phyloP scores from a whole-genome alignment of 805 yeast genomes.

The Brettanomyces sp. region DNA sequence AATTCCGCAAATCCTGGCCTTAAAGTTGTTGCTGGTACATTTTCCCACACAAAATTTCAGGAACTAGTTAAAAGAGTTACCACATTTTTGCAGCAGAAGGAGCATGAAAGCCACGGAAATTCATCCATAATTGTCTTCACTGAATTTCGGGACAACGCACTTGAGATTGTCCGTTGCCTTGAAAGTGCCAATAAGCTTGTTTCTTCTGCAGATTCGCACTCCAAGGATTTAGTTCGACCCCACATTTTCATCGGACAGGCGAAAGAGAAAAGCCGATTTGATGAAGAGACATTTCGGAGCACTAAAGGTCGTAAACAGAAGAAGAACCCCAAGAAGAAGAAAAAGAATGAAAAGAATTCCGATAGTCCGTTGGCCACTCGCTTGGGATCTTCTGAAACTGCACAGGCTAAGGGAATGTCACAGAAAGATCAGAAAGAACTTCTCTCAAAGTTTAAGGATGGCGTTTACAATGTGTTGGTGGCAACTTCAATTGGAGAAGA shows the following conservation, averaged over 20 bases:
- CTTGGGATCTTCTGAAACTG: constrained; percentile 61
- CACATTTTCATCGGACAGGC: constrained; percentile 93
- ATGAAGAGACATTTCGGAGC: constrained; percentile 39
- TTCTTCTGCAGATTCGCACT: constrained; percentile 11
- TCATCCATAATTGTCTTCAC: constrained; percentile 83
- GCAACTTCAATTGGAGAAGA: constrained; percentile 98
- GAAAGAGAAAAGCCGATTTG: constrained; percentile 59
- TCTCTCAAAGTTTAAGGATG: constrained; percentile 63
- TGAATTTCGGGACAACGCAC: constrained; percentile 81
- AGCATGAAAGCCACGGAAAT: constrained; percentile 18
- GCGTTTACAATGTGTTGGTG: constrained; percentile 69
- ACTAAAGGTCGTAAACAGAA: constrained; percentile 23
- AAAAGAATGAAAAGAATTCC: not conserved
- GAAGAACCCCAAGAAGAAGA: constrained; percentile 5
- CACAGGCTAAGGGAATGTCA: constrained; percentile 78
- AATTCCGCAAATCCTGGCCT: constrained; percentile 10
- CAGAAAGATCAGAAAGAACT: constrained; percentile 81
- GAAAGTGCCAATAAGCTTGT: constrained; percentile 30
- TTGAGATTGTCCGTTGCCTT: constrained; percentile 66
- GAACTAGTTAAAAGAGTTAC: constrained; percentile 47
- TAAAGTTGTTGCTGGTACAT: constrained; percentile 19
- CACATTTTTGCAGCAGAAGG: constrained; percentile 36
- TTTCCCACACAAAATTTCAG: constrained; percentile 68
- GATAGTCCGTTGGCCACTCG: constrained; percentile 23
- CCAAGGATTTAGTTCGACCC: constrained; percentile 37